Evolutionary conservation across 768 basidiomycete genomes (phyloP), one percentile per base, ranked within the genome.

Genomic region (Boletus coccyginus): DNA sequence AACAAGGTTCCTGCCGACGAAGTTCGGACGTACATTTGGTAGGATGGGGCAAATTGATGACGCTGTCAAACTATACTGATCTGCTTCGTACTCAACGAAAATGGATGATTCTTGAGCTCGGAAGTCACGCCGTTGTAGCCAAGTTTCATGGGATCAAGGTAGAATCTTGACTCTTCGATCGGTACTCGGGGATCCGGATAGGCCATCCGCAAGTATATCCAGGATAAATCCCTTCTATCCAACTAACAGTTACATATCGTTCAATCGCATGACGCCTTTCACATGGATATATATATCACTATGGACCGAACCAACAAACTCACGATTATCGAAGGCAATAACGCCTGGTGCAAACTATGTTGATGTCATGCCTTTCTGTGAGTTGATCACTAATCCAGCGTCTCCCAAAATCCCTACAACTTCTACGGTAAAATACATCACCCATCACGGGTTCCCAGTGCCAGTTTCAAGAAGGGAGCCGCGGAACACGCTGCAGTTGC

Each of bases 241-340:
- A 8, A 14, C 40, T 51, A 14, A 54, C 29, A 52, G 52, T 19
- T 53, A 72, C 3, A 59, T 74, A 17, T 69, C 74, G 13, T 67
- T 77, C n/a, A n/a, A n/a, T n/a, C n/a, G n/a, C n/a, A n/a, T n/a
- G n/a, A 41, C 69, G 68, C 35, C 60, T 75, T 27, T 67, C 69
- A 0, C 78, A 78, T 55, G 78, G 78, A n/a, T n/a, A n/a, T n/a
- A 1, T 74, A 77, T 52, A 65, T 73, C 10, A 68, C 74, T 27
- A 50, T 64, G 50, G 52, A 67, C 67, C 9, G 57, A 70, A 9
- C 49, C 55, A n/a, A 68, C 70, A 36, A 56, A 67, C 45, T 55
- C 50, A 24, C 61, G 56, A 13, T 41, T 74, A 7, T 56, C 61
- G 29, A 19, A 40, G 46, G 36, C 46, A 12, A 53, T 33, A 1